These are phyloP conservation scores for Dryadomyces quercus-mongolicae DNA, from an alignment of 2,329 filamentous ascomycete genomes.

Conservation along the genomic window DNA sequence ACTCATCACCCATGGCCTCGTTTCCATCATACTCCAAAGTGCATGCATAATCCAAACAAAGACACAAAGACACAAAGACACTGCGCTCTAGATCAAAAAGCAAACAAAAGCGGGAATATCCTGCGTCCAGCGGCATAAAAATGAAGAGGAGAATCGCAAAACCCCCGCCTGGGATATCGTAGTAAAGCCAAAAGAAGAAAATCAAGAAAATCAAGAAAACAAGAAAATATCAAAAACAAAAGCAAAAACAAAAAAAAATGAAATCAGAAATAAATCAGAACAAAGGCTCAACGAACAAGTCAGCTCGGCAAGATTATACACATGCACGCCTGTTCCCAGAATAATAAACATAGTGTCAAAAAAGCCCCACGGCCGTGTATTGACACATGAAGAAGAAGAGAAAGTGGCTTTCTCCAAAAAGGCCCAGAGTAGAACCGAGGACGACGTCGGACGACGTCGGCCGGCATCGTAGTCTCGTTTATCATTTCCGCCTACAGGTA, in stretches of 20 bases:
- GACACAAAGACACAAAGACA: not conserved
- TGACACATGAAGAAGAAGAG: no score
- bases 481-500: not conserved
- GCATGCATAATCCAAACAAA: slow-evolving; percentile 1
- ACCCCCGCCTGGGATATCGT: not conserved
- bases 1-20: not conserved
- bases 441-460: not conserved
- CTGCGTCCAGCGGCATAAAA: not conserved
- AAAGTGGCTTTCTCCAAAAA: no score
- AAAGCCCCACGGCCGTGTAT: not conserved
- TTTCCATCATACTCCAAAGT: not conserved
- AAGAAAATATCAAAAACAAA: not conserved
- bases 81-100: not conserved
- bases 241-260: not conserved
- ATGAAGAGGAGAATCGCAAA: not conserved
- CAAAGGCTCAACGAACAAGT: not conserved
- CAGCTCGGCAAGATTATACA: not conserved
- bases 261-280: not conserved
- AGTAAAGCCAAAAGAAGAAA: not conserved
- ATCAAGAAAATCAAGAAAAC: not conserved
- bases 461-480: not conserved
- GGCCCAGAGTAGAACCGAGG: no score
- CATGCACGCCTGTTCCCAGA: not conserved
- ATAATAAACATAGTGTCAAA: not conserved
- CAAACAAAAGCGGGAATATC: not conserved